Conservation (phyloP, 208 protist genomes). For the Acanthamoeba triangularis region DNA sequence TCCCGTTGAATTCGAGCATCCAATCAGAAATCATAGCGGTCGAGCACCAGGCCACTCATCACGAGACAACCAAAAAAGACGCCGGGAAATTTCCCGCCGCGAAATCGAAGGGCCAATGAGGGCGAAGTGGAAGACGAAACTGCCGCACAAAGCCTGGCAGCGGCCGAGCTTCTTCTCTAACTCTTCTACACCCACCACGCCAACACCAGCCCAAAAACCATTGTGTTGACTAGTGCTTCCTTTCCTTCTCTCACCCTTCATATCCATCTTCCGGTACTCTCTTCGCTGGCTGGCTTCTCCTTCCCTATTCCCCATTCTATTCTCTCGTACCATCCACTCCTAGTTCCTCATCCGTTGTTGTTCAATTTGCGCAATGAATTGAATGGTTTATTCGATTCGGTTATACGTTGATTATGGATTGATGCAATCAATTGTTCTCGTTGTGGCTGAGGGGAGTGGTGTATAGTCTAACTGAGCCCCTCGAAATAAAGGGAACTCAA, state of each 20-base stretch:
- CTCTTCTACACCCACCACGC: constrained; percentile 1
- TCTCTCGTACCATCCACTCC: neutral
- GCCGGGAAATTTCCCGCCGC: constrained; percentile 18
- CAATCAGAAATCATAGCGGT: neutral
- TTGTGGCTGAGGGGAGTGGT: neutral
- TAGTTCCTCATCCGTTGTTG: neutral
- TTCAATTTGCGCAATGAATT: neutral
- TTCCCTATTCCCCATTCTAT: neutral
- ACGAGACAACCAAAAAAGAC: neutral
- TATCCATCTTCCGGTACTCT: neutral
- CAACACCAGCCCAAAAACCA: constrained; percentile 4
- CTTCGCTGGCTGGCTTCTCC: neutral
- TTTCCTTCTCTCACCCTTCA: constrained; percentile 2
- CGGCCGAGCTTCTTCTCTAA: neutral
- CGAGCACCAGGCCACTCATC: neutral
- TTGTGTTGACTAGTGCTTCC: neutral
- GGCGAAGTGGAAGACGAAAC: constrained; percentile 16
- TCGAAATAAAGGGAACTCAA: constrained; percentile 23
- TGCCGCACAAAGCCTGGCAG: neutral
- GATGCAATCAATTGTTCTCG: neutral
- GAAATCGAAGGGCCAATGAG: neutral
- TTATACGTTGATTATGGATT: neutral
- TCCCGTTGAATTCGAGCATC: neutral
- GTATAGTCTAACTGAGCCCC: constrained; percentile 22
- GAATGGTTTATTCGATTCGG: neutral